Conservation (phyloP, 768 basidiomycete species). For the Mycena galopus region DNA sequence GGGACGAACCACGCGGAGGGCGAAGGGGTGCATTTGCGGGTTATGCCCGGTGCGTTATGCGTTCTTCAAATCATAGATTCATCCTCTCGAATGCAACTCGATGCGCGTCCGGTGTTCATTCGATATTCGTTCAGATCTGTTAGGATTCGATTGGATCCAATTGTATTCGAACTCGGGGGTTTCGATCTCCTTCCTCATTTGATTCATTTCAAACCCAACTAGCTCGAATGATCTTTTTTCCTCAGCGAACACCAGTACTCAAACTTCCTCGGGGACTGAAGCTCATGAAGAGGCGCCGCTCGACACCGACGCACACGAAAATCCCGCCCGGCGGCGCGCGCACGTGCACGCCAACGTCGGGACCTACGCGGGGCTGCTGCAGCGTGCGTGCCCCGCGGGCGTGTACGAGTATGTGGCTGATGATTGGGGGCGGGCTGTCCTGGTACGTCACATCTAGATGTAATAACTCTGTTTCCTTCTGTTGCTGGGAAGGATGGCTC, state of each 20-base stretch:
- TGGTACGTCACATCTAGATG: too few species aligned
- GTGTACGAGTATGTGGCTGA: conserved; percentile 97
- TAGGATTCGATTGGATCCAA: too few species aligned
- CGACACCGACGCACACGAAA: conserved; percentile 50
- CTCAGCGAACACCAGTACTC: background rate
- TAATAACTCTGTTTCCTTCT: conserved; percentile 29
- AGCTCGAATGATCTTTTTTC: too few species aligned
- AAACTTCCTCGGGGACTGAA: too few species aligned
- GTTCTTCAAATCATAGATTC: too few species aligned
- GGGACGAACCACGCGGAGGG: conserved; percentile 98
- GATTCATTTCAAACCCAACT: too few species aligned
- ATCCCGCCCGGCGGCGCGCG: conserved; percentile 58
- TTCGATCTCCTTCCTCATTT: too few species aligned
- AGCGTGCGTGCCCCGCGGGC: conserved; percentile 91
- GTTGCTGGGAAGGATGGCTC: background rate
- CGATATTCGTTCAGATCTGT: background rate
- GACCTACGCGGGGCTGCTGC: conserved; percentile 90
- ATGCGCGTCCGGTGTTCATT: background rate
- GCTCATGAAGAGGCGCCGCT: too few species aligned
- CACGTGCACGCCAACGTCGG: conserved; percentile 84
- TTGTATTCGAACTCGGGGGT: too few species aligned
- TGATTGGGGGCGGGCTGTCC: conserved; percentile 52
- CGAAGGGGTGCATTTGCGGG: conserved; percentile 89
- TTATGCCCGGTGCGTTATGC: conserved; percentile 54
- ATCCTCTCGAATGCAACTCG: too few species aligned